Evolutionary conservation across 2,329 filamentous ascomycete genomes (phyloP), one percentile per base, ranked within the genome.

Genomic region (Graphiopsis chlorocephala): DNA sequence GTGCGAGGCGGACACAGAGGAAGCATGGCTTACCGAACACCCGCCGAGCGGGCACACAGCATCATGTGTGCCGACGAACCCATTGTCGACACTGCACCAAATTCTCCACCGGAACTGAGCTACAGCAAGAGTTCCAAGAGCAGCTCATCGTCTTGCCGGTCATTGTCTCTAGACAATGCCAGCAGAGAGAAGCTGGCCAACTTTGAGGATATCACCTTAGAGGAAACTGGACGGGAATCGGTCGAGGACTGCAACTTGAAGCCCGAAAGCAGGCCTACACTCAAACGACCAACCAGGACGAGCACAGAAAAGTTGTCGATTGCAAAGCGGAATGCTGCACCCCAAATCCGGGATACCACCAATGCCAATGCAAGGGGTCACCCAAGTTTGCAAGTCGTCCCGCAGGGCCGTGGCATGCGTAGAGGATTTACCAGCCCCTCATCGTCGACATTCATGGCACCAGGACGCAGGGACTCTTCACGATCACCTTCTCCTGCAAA

Each of bases 151-250:
- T 96, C 92, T 58, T 90, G 94, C 73, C 90, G 89, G 71, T 96
- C 93, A 42, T 88, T 90, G 64, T 88, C 86, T 67, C 90, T 87
- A 72, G 74, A 77, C 55, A 76, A 78, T 66, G 75, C 76, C 71
- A 78, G 65, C 25, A 62, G 80, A 28, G 87, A 89, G 73, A 91
- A 96, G 74, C 86, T 90, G 65, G 88, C 87, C 68, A 88, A 97
- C 76, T 97, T 97, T 72, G 94, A 98, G 76, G 94, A 97, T 69
- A 97, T 97, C 75, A 92, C 90, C 14, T 86, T 98, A 31, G 90
- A 93, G 66, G 89, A 91, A 42, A 64, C 62, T 25, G 66, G 63
- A 28, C 66, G 69, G 25, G 70, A 73, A 35, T 68, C 70, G 5
- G 84, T 85, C 38, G 85, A 85, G 68, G 84, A 82, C 67, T 75